Conservation (phyloP, 225 moss, liverwort and hornwort genomes). For the Sphagnum tenellum region DNA sequence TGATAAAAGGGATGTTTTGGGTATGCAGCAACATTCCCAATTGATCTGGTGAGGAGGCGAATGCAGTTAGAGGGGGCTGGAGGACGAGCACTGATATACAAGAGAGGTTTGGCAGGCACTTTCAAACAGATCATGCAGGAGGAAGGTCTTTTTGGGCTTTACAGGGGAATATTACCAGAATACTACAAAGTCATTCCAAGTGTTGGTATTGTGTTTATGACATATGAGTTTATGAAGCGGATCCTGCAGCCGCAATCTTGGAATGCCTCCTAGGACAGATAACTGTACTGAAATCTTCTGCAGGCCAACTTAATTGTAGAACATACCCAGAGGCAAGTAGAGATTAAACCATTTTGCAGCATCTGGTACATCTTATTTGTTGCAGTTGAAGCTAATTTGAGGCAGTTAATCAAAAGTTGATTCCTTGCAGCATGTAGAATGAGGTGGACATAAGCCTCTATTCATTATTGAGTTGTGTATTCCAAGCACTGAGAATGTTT, state of each 20-base stretch:
- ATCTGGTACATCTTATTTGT: constrained; percentile 12
- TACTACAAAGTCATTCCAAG: constrained; percentile 99
- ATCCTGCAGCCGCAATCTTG: constrained; percentile 67
- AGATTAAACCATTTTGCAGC: constrained; percentile 42
- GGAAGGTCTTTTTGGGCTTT: constrained; percentile 80
- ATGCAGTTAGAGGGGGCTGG: constrained; percentile 99
- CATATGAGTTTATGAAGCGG: constrained; percentile 96
- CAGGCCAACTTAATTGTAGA: constrained; percentile 34
- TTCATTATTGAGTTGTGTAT: constrained; percentile 15
- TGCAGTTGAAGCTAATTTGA: neutral
- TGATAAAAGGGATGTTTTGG: too few relatives aligned
- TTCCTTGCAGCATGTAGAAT: constrained; percentile 20
- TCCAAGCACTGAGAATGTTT: constrained; percentile 4
- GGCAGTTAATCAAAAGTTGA: neutral
- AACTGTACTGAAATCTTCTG: constrained; percentile 18
- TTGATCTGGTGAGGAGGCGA: constrained; percentile 88
- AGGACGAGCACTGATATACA: constrained; percentile 75
- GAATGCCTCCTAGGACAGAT: constrained; percentile 38
- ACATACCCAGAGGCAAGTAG: constrained; percentile 43
- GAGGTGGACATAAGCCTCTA: constrained; percentile 15
- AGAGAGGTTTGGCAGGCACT: constrained; percentile 62
- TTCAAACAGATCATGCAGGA: constrained; percentile 62
- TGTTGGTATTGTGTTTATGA: constrained; percentile 99
- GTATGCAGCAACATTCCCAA: constrained; percentile 84
- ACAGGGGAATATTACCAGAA: constrained; percentile 94